A percentile compares a stretch with the other conserved stretches of the same genome.
These are phyloP conservation scores for Fistulifera pelliculosa DNA, from an alignment of 108 stramenopile species.

Conservation along the genomic window DNA sequence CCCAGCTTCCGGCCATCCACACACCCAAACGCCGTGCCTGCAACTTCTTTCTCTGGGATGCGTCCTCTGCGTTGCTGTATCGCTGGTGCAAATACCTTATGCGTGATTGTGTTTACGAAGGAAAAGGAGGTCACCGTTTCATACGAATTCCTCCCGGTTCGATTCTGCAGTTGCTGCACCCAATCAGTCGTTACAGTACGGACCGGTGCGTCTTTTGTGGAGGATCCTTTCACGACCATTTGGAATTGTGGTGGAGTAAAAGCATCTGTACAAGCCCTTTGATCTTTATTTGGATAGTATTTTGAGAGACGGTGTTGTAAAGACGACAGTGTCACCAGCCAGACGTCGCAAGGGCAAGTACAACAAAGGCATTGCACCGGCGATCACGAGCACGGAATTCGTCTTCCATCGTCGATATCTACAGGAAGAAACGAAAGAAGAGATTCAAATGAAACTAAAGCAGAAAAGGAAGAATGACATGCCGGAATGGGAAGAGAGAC, in stretches of 20 bases:
- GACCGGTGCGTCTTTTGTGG: conserved; percentile 42
- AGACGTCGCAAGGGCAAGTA: no score
- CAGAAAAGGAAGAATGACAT: no score
- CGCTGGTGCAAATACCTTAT: conserved; percentile 34
- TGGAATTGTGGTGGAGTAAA: conserved; percentile 33
- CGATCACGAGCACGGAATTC: neutral
- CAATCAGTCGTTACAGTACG: conserved; percentile 28
- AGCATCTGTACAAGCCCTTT: conserved; percentile 33
- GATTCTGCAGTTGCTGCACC: conserved; percentile 34
- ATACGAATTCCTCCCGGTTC: conserved; percentile 33
- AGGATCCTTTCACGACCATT: conserved; percentile 36
- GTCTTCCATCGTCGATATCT: neutral
- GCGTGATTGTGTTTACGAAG: conserved; percentile 39
- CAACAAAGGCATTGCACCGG: neutral
- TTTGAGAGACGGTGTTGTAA: conserved; percentile 3
- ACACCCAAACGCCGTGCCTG: conserved; percentile 9
- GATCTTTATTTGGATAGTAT: conserved; percentile 30
- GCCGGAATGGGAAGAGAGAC: no score
- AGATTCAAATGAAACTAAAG: no score
- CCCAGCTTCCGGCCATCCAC: neutral
- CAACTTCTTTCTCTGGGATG: conserved; percentile 13
- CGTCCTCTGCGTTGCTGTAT: conserved; percentile 29
- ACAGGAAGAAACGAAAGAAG: no score
- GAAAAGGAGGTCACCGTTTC: conserved; percentile 29
- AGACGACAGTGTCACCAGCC: neutral